These are phyloP conservation scores for Ascomycota sp. DNA, from an alignment of 2,329 filamentous ascomycete species.

Conservation along the genomic window DNA sequence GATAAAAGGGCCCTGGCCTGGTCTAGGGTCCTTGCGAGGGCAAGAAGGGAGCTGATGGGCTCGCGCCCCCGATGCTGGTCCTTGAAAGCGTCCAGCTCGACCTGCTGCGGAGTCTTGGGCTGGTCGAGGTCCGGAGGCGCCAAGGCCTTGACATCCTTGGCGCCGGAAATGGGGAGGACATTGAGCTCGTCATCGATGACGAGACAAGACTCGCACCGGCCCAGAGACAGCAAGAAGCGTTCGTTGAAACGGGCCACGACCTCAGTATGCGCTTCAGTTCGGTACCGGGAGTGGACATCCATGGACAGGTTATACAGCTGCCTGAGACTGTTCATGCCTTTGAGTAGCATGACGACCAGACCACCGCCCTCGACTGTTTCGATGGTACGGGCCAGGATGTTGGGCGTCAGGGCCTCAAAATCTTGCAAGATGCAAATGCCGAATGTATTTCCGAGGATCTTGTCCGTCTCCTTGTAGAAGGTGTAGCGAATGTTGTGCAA, in stretches of 20 bases:
- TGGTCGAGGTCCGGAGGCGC: slow-evolving; percentile 57
- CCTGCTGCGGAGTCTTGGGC: slow-evolving; percentile 47
- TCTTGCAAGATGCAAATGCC: slow-evolving; percentile 97
- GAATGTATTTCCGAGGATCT: slow-evolving; percentile 93
- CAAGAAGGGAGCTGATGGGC: slow-evolving; percentile 66
- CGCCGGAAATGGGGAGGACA: slow-evolving; percentile 88
- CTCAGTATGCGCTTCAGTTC: slow-evolving; percentile 89
- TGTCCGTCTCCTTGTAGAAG: slow-evolving; percentile 99
- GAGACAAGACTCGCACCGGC: slow-evolving; percentile 84
- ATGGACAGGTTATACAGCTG: slow-evolving; percentile 93
- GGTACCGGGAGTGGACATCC: slow-evolving; percentile 92
- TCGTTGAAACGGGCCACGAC: slow-evolving; percentile 95
- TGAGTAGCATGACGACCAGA: slow-evolving; percentile 71
- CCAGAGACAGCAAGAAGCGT: slow-evolving; percentile 83
- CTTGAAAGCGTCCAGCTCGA: slow-evolving; percentile 72
- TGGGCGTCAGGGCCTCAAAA: slow-evolving; percentile 95
- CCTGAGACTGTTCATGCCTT: slow-evolving; percentile 92
- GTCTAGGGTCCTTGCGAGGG: slow-evolving; percentile 74
- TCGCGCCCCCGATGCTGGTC: slow-evolving; percentile 70
- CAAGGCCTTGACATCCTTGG: slow-evolving; percentile 68
- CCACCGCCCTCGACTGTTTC: slow-evolving; percentile 97
- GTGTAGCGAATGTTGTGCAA: slow-evolving; percentile 96
- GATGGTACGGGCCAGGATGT: slow-evolving; percentile 79
- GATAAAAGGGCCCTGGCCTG: slow-evolving; percentile 94
- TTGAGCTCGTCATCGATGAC: slow-evolving; percentile 97